Evolutionary conservation across 2,329 filamentous ascomycete species (phyloP).

Genomic region (Xylariales sp.): DNA sequence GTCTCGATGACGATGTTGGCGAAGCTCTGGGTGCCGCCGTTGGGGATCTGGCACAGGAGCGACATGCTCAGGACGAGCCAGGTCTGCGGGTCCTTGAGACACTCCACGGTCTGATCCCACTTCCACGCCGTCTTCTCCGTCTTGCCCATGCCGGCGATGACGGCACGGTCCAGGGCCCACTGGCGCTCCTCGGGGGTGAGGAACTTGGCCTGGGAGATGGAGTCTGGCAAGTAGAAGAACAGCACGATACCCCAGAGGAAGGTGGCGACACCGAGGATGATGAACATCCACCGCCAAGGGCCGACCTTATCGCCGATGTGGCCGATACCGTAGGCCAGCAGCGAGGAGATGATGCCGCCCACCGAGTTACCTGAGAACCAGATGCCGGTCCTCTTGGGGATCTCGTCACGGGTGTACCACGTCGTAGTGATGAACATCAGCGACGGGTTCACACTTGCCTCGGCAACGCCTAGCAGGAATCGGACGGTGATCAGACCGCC

Average conservation of each 20-base stretch:
- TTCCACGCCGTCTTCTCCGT: slow-evolving; percentile 45
- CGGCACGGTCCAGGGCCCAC: slow-evolving; percentile 41
- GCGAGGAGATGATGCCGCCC: slow-evolving; percentile 41
- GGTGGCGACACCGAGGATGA: slow-evolving; percentile 46
- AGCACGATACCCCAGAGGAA: slow-evolving; percentile 47
- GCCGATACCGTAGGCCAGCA: slow-evolving; percentile 52
- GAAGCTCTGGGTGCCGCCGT: slow-evolving; percentile 57
- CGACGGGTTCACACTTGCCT: slow-evolving; percentile 49
- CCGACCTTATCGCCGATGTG: slow-evolving; percentile 42
- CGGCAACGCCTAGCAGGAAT: slow-evolving; percentile 50
- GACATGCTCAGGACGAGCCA: slow-evolving; percentile 54
- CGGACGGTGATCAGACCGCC: slow-evolving; percentile 44
- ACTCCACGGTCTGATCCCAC: slow-evolving; percentile 48
- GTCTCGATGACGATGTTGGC: slow-evolving; percentile 52
- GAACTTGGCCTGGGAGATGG: slow-evolving; percentile 52
- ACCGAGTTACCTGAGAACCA: slow-evolving; percentile 52
- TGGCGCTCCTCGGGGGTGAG: slow-evolving; percentile 47
- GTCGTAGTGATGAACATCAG: slow-evolving; percentile 53
- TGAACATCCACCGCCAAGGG: slow-evolving; percentile 56
- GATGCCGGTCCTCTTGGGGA: slow-evolving; percentile 48
- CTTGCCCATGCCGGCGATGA: slow-evolving; percentile 45
- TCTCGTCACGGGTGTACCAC: slow-evolving; percentile 54
- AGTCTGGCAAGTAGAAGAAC: slow-evolving; percentile 45
- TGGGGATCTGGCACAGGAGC: slow-evolving; percentile 54
- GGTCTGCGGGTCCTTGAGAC: slow-evolving; percentile 53